Base-by-base conservation (phyloP, 129 eudicot species). In the Tagetes erecta region DNA sequence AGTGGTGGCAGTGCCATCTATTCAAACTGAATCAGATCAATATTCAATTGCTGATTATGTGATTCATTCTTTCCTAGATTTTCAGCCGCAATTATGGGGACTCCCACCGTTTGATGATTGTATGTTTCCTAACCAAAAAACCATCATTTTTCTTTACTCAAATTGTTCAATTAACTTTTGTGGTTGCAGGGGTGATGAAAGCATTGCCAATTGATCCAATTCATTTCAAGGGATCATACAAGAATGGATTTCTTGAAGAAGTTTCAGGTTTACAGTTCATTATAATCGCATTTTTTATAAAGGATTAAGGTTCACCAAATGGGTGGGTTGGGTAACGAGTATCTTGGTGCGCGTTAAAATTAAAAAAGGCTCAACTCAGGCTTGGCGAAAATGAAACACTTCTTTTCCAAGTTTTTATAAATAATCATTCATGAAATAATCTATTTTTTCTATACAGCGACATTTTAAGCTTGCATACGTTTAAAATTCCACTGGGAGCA, bases 81-180 rank as follows among this genome's bases (percentile, higher is more conserved):
- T 92, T 50, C 87, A 80, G 68, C 94, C 97, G 20, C 88, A 92
- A 64, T 51, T 83, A 58, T 92, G 96, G 94, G 94, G 83, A 76
- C 94, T 92, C 60, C 97, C 94, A 51, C 85, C 87, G 14, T 92
- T 92, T 75, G 86, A 74, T 5, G 97, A 89, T 79, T 72, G 94
- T 92, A 86, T 66, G 83, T 76, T 64, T 59, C 31, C 5, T 68
- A 64, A 53, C 53, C 38, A 67, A 8, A 37, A 6, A 30, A 14
- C 7, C 41, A 27, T 74, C 8, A 67, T 44, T 13, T 58, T 44
- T 50, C 37, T 63, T 67, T 33, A 13, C 37, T 57, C 12, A 9
- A 75, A 69, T 58, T 49, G 77, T 39, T 47, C 8, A 68, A 31
- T 39, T 34, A 30, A 8, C 4, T 34, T 12, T 73, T 60, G 37